Base-by-base conservation (phyloP, 495 filamentous ascomycete genomes). In the Hamigera avellanea region DNA sequence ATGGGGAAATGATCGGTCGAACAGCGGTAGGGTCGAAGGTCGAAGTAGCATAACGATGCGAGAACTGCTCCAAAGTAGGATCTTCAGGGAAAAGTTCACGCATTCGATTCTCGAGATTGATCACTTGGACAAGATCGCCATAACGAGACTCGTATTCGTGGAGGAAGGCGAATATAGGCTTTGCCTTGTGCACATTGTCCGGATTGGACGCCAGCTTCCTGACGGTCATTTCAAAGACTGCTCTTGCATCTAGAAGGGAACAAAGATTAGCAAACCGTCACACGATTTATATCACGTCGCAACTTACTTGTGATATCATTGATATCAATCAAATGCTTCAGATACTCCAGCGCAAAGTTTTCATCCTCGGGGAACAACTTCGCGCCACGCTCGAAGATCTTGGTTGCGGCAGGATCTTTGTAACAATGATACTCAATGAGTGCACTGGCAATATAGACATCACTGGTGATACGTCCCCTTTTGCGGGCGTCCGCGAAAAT, bases 351-450 rank as follows among this genome's bases (percentile, higher is more conserved):
- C 6, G 87, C 81, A 59, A 95, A 96, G 34, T 75, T 66, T 50
- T 93, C 89, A 47, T 95, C 88, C 14, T 91, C 81, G 0, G 87
- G 86, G 52, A 95, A 96, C 1, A 98, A 67, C 46, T 83, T 89
- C 32, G 88, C 76, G 26, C 93, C 91, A 19, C 87, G 76, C 43
- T 98, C 93, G 52, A 95, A 96, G 37, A 98, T 95, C 58, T 85
- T 93, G 19, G 80, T 81, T 5, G 86, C 89, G 0, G 88, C 81
- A 2, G 77, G 74, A 40, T 96, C 91, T 48, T 93, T 87, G 56
- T 98, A 98, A 45, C 91, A 91, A 48, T 87, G 79, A 56, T 91
- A 88, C 48, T 98, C 91, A 47, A 96, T 82, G 37, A 93, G 69
- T 17, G 91, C 89, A 49, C 78, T 82, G 6, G 84, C 89, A 37